Evolutionary conservation across 2,329 filamentous ascomycete species (phyloP), one percentile per base, ranked within the genome.

Genomic region (Aureobasidium sp.): DNA sequence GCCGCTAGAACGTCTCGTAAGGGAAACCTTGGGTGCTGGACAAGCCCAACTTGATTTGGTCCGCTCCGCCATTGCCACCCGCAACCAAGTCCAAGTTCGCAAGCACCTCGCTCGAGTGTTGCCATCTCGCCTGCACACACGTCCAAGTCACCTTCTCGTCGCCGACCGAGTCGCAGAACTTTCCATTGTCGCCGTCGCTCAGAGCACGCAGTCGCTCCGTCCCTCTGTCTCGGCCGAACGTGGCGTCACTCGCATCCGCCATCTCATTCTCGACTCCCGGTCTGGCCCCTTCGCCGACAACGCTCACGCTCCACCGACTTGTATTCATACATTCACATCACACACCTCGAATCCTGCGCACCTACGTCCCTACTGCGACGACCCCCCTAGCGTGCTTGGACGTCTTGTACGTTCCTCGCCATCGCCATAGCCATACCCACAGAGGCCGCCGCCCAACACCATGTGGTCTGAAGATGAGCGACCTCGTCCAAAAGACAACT

Each of bases 391-490:
- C 17, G 45, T 48, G 49, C 49, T 52, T 37, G 49, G 49, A 39
- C 49, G 49, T 52, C 49, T 52, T 52, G 49, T 52, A 52, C 49
- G 49, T 52, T 52, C 49, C 49, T 52, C 24, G 49, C 33, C 33
- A 39, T 11, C 27, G n/a, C 24, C 39, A 44, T 14, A 31, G 5
- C n/a, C 53, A n/a, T 27, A n/a, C n/a, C 42, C 12, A 39, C 11
- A 42, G 27, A 12, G 27, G 19, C 29, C 31, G 40, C 24, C 42
- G 42, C 31, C n/a, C 42, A 39, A 27, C 33, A 58, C 31, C n/a
- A 58, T 58, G 54, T 17, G 39, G 39, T 44, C 54, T 15, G 54
- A 42, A 24, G 42, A 58, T 17, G 14, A 22, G 2, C 14, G 5
- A n/a, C 15, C 39, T n/a, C 53, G 27, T 47, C 53, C 9, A 8